Percentiles rank a stretch among this genome's conserved stretches.
phyloP scores from a whole-genome alignment of 441 rosid genomes.

The Erysimum pusillum region DNA sequence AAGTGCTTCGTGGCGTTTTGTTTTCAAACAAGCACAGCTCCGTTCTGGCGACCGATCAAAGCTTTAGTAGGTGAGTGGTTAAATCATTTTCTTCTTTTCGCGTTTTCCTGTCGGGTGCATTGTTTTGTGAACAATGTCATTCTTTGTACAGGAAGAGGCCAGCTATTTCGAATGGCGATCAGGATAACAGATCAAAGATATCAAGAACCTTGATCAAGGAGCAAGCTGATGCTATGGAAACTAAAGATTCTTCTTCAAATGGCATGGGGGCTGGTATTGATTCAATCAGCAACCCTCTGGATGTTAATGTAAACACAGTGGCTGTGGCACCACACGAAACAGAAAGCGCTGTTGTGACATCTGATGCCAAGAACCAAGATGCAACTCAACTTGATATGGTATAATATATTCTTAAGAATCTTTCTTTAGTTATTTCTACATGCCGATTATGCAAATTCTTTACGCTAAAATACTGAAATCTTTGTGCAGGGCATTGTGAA shows the following conservation, averaged over 20 bases:
- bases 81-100: background rate
- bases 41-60: slow-evolving; percentile 50
- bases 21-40: slow-evolving; percentile 73
- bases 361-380: slow-evolving; percentile 51
- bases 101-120: slow-evolving; percentile 24
- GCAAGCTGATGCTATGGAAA: slow-evolving; percentile 51
- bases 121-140: slow-evolving; percentile 37
- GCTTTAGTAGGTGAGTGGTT: slow-evolving; percentile 64
- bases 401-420: slow-evolving; percentile 15
- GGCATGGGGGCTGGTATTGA: slow-evolving; percentile 32
- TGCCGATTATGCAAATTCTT: slow-evolving; percentile 22
- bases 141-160: slow-evolving; percentile 69
- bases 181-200: slow-evolving; percentile 63
- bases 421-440: slow-evolving; percentile 21
- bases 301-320: slow-evolving; percentile 40
- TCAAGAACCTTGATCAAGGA: slow-evolving; percentile 56
- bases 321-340: slow-evolving; percentile 49
- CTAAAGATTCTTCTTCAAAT: slow-evolving; percentile 39
- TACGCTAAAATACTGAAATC: background rate
- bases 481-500: slow-evolving; percentile 58
- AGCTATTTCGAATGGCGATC: slow-evolving; percentile 52
- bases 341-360: slow-evolving; percentile 52
- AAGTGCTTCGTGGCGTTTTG: slow-evolving; percentile 84
- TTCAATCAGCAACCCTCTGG: slow-evolving; percentile 35
- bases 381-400: slow-evolving; percentile 62